phyloP scores from a whole-genome alignment of 116 monocot genomes.

The Dioscorea cayenensis region DNA sequence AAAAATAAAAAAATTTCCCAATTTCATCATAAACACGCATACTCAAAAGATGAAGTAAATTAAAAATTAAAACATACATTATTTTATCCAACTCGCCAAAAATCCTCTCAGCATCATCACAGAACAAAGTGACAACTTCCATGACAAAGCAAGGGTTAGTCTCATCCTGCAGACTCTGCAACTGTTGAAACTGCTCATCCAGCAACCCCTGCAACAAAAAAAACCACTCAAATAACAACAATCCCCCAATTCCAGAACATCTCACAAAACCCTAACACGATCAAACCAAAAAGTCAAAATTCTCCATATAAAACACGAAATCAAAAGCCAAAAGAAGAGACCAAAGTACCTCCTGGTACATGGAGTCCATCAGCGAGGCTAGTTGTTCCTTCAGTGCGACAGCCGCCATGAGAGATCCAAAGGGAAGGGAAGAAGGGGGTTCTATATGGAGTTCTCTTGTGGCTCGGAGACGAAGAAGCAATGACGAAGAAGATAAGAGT shows the following conservation, averaged over 20 bases:
- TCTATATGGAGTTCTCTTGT: too few relatives aligned
- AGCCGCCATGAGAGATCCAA: slow-evolving; percentile 12
- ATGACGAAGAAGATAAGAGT: too few relatives aligned
- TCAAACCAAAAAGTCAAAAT: slow-evolving; percentile 1
- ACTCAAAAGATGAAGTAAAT: background rate
- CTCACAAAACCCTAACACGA: too few relatives aligned
- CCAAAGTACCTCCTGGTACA: slow-evolving; percentile 32
- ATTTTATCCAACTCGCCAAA: slow-evolving; percentile 34
- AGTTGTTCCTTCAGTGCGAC: slow-evolving; percentile 29
- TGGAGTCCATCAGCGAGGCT: slow-evolving; percentile 29
- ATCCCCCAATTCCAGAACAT: background rate
- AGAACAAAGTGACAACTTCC: slow-evolving; percentile 71
- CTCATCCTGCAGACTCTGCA: slow-evolving; percentile 60
- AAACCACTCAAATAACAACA: background rate
- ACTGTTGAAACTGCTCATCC: slow-evolving; percentile 67
- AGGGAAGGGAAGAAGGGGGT: too few relatives aligned
- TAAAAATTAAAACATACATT: slow-evolving; percentile 25
- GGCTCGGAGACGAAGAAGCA: background rate
- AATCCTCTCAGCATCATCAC: slow-evolving; percentile 59
- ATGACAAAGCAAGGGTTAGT: slow-evolving; percentile 54
- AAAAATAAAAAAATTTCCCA: too few relatives aligned
- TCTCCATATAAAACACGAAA: background rate
- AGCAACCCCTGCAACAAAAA: slow-evolving; percentile 38
- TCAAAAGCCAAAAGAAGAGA: background rate
- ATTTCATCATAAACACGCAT: background rate